Percentiles rank a stretch among this genome's conserved stretches.
Evolutionary conservation across 176 grass and related monocot species (phyloP).

Genomic region (Musa acuminata): DNA sequence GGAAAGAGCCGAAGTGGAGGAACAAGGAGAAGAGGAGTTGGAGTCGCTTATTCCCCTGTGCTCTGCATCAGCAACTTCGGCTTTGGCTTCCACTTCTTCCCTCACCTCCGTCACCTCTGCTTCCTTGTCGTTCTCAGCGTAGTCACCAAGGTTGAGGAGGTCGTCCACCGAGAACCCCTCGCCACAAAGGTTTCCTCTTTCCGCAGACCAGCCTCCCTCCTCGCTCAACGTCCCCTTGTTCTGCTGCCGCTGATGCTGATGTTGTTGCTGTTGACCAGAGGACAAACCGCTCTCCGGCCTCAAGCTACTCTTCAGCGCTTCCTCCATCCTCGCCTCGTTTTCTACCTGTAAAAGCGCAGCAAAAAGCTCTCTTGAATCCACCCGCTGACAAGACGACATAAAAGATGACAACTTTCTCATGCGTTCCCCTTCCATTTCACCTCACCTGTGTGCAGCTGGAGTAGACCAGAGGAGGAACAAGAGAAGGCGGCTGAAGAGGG

Average conservation of each 20-base stretch:
- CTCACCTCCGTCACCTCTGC: not conserved
- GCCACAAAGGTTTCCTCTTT: constrained; percentile 23
- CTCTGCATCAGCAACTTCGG: not conserved
- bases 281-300: not conserved
- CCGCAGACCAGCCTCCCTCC: constrained; percentile 16
- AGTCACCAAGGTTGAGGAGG: constrained; percentile 78
- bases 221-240: constrained; percentile 4
- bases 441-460: constrained; percentile 4
- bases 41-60: not conserved
- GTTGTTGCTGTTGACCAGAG: too few relatives aligned
- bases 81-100: constrained; percentile 13
- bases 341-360: constrained; percentile 9
- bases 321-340: constrained; percentile 46
- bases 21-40: not conserved
- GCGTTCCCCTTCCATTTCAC: not conserved
- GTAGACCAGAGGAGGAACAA: not conserved
- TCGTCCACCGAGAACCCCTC: constrained; percentile 81
- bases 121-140: constrained; percentile 36
- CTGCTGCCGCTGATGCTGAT: constrained; percentile 22
- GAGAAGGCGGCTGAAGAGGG: not conserved
- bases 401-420: constrained; percentile 8
- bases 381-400: constrained; percentile 14
- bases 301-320: constrained; percentile 29
- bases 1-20: constrained; percentile 25
- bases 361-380: constrained; percentile 6